Base-by-base conservation (phyloP, 116 monocot species). In the Phalaenopsis hybrid region DNA sequence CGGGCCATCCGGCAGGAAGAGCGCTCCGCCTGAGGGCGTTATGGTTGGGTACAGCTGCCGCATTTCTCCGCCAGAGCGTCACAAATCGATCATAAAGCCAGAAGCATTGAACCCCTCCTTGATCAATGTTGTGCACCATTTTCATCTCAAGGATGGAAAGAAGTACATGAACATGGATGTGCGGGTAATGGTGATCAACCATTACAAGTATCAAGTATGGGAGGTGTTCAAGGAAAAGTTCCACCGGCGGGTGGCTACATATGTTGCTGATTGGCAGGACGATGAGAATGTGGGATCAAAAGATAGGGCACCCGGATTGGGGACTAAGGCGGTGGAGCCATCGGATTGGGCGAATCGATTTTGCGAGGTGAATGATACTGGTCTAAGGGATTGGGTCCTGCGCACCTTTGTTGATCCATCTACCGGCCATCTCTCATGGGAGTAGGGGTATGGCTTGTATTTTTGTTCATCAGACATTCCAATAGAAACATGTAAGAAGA, bases 191-290 rank as follows among this genome's bases (percentile, higher is more conserved):
- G 91, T 95, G 78, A 93, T 98, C 81, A 98, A 98, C 82, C 98
- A 98, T 79, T 98, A 98, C 80, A 98, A 98, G 84, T 98, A 95
- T 81, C 98, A 98, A 59, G 98, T 86, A 13, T 98, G 98, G 98
- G 98, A 98, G 79, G 91, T 98, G 81, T 98, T 98, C 86, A 98
- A 98, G 82, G 98, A 98, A 84, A 98, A 98, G 89, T 98, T 98
- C 63, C 88, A 93, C 80, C 57, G 98, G 57, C 89, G 98, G 74
- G 98, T 98, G 41, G 98, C 98, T 0, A 95, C 98, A 8, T 98
- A 98, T 43, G 98, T 98, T 31, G 92, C 92, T 0, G 98, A 98
- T 81, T 98, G 98, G 98, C 82, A 88, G 82, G 95, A 93, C 6
- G 88, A 98, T 55, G 98, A 95, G 87, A 98, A 95, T 78, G 95